Base-by-base conservation (phyloP, 1,284 basidiomycete genomes). In the Testicularia cyperi region DNA sequence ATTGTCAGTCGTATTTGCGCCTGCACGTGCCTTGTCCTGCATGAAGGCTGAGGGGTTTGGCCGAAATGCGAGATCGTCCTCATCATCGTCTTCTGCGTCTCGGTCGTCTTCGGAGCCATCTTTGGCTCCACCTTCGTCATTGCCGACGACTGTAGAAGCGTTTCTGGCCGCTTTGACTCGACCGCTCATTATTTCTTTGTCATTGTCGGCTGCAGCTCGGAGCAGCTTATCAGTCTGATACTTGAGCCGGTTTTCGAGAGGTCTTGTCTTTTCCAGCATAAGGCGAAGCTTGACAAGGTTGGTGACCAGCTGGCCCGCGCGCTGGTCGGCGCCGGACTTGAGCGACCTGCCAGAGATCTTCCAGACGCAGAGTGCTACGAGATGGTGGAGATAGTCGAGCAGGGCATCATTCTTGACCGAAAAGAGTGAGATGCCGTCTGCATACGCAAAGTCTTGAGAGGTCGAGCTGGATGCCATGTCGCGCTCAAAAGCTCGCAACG, bases 181-280 rank as follows among this genome's bases (percentile, higher is more conserved):
- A 25, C 60, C 60, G 24, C 45, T 38, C 6, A 53, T 27, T 6
- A 46, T 32, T 27, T 56, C 55, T 45, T 51, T 52, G 37, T 68
- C 55, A 4, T 39, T 58, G 28, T 57, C 65, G 3, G 52, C 66
- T 5, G 67, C 68, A 4, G 72, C 58, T 9, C 62, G 47, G 9
- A 73, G 38, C 15, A 70, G 83, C 77, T 97, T 96, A 70, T 96
- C 92, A 70, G 97, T 89, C 77, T 97, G 92, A 77, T 97, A 95
- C 52, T 84, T 86, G 82, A 97, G 86, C 70, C 88, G 86, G 43
- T 81, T 82, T 78, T 98, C 92, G 27, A 98, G 66, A 0, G 79
- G 78, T 21, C 77, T 71, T 20, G 80, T 75, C 66, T 81, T 81
- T 44, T 82, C 81, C 15, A 75, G 51, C 30, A 69, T 42, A n/a